A percentile compares a stretch with the other conserved stretches of the same genome.
Evolutionary conservation across 331 rosid species (phyloP).

Genomic region (Malus hybrid): DNA sequence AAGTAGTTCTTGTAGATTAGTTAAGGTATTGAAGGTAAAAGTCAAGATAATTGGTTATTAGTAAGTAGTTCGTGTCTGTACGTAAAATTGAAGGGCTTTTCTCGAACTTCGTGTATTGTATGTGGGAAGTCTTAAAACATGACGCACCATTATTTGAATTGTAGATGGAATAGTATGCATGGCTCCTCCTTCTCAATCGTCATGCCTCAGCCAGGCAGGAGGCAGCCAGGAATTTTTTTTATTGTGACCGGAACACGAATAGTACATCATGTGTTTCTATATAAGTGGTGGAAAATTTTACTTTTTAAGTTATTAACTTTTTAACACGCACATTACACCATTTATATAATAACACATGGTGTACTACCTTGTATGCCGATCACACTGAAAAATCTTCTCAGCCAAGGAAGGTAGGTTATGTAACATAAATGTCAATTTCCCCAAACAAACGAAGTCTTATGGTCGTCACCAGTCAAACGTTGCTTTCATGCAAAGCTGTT

Average conservation of each 20-base stretch:
- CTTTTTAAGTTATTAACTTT: too few relatives aligned
- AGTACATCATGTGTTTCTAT: rapidly evolving
- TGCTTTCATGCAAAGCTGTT: conserved; percentile 1
- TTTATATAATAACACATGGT: rapidly evolving
- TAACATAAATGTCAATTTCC: background rate
- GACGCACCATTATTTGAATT: background rate
- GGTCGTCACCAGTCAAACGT: background rate
- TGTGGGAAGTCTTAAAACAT: background rate
- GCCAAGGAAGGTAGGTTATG: background rate
- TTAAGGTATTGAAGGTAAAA: background rate
- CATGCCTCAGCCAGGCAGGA: background rate
- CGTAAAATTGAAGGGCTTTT: background rate
- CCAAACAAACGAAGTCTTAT: background rate
- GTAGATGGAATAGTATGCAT: background rate
- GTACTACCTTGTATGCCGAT: rapidly evolving
- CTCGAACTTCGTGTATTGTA: background rate
- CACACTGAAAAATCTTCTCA: rapidly evolving
- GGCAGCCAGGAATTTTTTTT: too few relatives aligned
- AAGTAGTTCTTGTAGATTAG: background rate
- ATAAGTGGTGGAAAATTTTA: rapidly evolving
- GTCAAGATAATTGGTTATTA: background rate
- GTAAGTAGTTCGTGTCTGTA: background rate
- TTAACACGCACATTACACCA: rapidly evolving
- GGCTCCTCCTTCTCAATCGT: background rate
- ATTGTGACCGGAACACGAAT: too few relatives aligned